Evolutionary conservation across 176 grass and related monocot genomes (phyloP).

Genomic region (Lolium perenne): DNA sequence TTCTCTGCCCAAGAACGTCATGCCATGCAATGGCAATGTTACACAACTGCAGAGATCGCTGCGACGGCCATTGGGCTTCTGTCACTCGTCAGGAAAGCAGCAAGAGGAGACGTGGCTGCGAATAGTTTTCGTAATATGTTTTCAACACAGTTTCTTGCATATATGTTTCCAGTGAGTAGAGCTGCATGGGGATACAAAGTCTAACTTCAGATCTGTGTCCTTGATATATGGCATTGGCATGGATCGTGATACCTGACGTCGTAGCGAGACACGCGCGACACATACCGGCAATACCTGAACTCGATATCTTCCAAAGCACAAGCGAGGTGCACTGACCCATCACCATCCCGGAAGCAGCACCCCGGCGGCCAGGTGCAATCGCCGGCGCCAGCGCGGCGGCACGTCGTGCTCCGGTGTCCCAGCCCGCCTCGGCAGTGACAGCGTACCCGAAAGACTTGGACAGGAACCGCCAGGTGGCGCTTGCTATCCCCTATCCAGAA

Average conservation of each 20-base stretch:
- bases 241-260: not conserved
- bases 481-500: not conserved
- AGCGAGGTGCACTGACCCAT: not conserved
- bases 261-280: not conserved
- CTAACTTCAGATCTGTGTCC: not conserved
- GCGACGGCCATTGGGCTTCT: not conserved
- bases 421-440: not conserved
- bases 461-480: not conserved
- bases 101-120: not conserved
- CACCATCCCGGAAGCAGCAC: not conserved
- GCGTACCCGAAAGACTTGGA: not conserved
- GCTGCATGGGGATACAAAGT: not conserved
- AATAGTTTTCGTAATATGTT: not conserved
- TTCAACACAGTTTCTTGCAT: not conserved
- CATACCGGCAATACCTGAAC: not conserved
- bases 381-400: not conserved
- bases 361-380: not conserved
- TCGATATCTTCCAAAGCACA: not conserved
- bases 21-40: not conserved
- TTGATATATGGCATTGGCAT: not conserved
- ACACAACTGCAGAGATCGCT: not conserved
- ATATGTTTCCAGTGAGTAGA: not conserved
- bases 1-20: not conserved
- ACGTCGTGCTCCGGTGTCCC: not conserved
- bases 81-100: constrained; percentile 15